Evolutionary conservation across 2,329 filamentous ascomycete genomes (phyloP), one percentile per base, ranked within the genome.

Genomic region (Blumeriella jaapii): DNA sequence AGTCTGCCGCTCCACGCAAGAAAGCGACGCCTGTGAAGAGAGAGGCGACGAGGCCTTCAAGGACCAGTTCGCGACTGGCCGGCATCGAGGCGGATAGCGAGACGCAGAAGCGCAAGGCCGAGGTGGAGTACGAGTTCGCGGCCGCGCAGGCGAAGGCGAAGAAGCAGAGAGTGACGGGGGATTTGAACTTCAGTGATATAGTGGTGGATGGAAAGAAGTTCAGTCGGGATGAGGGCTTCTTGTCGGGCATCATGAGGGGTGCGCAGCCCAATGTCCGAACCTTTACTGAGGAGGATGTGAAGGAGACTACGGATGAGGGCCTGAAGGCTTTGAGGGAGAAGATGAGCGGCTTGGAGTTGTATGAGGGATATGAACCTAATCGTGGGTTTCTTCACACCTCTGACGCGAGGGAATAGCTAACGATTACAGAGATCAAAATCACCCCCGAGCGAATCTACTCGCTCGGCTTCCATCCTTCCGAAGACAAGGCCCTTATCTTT

Each of bases 391-490:
- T 23, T 16, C 15, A 24, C 1, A 18, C 4, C 22, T 17, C n/a
- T 10, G 14, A n/a, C 1, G 12, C 12, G 3, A 14, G 7, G 5
- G 16, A n/a, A 11, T 15, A 28, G 11, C 37, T 38, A 24, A 34
- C 19, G 14, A 6, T 19, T 15, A 2, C 47, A 85, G 83, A 83
- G 34, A 91, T 95, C 51, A 96, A 95, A 55, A 78, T 95, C 31
- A 89, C 82, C 0, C 87, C 86, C 0, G 85, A 94, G 48, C 66
- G 89, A 34, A 71, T 93, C 10, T 98, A 96, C 53, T 71, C 82
- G 0, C 74, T 96, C 50, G 77, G 79, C 0, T 89, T 98, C 48
- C 91, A 98, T 51, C 91, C 91, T 0, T 87, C 78, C 0, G 67
- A 77, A 39, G 76, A 87, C 2, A 96, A 96, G 51, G 77, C 87